Conservation (phyloP, 208 protist species). For the Balamuthia mandrillaris region DNA sequence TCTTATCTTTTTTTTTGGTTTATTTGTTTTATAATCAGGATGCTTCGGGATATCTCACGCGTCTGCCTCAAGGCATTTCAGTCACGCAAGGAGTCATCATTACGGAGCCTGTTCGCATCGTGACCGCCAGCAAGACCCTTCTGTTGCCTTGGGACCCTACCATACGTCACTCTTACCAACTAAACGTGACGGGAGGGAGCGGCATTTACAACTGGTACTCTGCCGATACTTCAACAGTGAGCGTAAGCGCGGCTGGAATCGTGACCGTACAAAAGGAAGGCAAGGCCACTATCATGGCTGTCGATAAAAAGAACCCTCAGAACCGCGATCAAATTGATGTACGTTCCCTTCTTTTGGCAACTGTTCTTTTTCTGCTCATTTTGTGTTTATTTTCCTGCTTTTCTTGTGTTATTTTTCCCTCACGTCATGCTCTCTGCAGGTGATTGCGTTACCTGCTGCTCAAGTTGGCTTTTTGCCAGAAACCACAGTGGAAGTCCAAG, state of each 20-base stretch:
- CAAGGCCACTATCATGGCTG: neutral
- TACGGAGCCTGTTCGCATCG: too few relatives aligned
- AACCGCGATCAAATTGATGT: conserved; percentile 14
- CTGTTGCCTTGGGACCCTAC: neutral
- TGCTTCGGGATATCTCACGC: too few relatives aligned
- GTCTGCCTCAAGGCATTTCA: too few relatives aligned
- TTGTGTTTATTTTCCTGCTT: neutral
- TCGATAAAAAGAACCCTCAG: conserved; percentile 25
- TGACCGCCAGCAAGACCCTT: too few relatives aligned
- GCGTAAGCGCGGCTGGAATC: neutral
- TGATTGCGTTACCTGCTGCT: neutral
- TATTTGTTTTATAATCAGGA: too few relatives aligned
- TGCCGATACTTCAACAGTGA: neutral
- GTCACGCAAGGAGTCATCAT: too few relatives aligned
- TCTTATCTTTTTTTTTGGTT: too few relatives aligned
- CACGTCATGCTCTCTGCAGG: neutral
- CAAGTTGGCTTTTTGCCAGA: conserved; percentile 22
- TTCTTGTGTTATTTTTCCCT: neutral
- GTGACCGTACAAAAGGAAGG: neutral
- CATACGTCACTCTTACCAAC: neutral
- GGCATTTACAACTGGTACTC: conserved; percentile 26
- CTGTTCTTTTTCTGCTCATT: neutral
- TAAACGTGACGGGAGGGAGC: conserved; percentile 14
- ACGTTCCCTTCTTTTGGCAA: neutral
- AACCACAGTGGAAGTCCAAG: conserved; percentile 29